Evolutionary conservation across 2,329 filamentous ascomycete species (phyloP).

Genomic region (Geoglossum cookeanum): DNA sequence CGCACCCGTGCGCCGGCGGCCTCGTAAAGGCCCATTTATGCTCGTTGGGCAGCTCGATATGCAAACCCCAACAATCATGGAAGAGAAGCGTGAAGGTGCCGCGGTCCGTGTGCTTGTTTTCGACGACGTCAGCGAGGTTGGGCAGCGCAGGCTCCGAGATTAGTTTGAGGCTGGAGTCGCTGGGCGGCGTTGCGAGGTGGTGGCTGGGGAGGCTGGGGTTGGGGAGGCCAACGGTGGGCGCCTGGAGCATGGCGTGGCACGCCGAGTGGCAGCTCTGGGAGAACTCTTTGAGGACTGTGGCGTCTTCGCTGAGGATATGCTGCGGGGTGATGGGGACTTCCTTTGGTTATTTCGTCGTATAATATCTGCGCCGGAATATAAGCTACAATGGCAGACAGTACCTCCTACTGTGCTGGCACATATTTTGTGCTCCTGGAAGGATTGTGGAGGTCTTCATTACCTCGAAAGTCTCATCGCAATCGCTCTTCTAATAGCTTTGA

Average conservation of each 20-base stretch:
- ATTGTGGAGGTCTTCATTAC: neutral
- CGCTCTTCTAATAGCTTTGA: conserved; percentile 1
- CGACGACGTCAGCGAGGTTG: conserved; percentile 6
- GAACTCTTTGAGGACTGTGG: neutral
- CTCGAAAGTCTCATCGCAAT: conserved; percentile 1
- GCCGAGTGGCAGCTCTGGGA: neutral
- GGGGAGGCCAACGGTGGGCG: neutral
- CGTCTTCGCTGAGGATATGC: neutral
- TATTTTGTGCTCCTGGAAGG: neutral
- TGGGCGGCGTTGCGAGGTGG: conserved; percentile 14
- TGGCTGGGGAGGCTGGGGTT: conserved; percentile 10
- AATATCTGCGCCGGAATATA: neutral
- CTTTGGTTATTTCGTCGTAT: neutral
- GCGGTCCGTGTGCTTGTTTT: conserved; percentile 12
- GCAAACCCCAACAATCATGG: conserved; percentile 10
- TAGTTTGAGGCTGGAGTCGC: conserved; percentile 12
- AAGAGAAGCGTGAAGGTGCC: conserved; percentile 14
- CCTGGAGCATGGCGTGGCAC: neutral
- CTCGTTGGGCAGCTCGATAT: conserved; percentile 7
- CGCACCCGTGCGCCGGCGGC: conserved; percentile 9
- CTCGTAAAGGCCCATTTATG: conserved; percentile 8
- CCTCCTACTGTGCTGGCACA: too few relatives aligned
- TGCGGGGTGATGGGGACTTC: neutral
- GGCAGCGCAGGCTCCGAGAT: conserved; percentile 10
- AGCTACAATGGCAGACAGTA: neutral